These are phyloP conservation scores for Baudoinia panamericana DNA, from an alignment of 495 filamentous ascomycete genomes.

Conservation along the genomic window DNA sequence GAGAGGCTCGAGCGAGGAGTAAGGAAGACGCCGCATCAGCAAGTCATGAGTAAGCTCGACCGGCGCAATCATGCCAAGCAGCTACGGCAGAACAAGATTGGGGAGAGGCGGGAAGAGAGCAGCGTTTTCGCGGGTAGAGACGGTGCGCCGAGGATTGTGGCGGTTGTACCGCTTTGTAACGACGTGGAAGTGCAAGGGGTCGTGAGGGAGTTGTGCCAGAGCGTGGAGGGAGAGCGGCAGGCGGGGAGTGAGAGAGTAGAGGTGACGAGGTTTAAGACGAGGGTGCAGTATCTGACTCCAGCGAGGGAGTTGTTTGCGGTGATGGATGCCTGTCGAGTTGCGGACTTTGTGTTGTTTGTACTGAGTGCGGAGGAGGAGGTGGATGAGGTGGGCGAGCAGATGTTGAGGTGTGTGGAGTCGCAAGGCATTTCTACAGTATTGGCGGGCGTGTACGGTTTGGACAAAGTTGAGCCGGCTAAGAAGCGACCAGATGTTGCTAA, in stretches of 20 bases:
- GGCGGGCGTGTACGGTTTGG: constrained; percentile 50
- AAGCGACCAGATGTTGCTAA: constrained; percentile 56
- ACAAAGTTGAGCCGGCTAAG: constrained; percentile 56
- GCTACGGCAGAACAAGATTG: constrained; percentile 63
- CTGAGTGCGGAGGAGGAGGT: constrained; percentile 72
- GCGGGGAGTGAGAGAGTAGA: constrained; percentile 51
- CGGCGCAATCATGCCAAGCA: constrained; percentile 87
- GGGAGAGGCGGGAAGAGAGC: constrained; percentile 57
- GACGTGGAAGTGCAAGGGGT: constrained; percentile 53
- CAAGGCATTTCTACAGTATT: constrained; percentile 85
- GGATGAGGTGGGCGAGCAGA: constrained; percentile 64
- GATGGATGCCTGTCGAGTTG: constrained; percentile 73
- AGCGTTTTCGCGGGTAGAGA: constrained; percentile 73
- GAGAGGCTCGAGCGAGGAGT: constrained; percentile 42
- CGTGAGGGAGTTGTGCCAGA: constrained; percentile 56
- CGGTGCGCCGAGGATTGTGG: constrained; percentile 83
- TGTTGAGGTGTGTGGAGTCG: constrained; percentile 74
- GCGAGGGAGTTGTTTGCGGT: constrained; percentile 56
- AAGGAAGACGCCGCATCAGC: constrained; percentile 84
- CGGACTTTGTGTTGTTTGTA: constrained; percentile 79
- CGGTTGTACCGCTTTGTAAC: constrained; percentile 68
- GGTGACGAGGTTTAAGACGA: constrained; percentile 87
- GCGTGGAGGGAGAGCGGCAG: constrained; percentile 61
- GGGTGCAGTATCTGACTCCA: constrained; percentile 66
- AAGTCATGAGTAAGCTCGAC: constrained; percentile 93